Percentiles rank a stretch among this genome's conserved stretches.
Evolutionary conservation across 352 stramenopile species (phyloP).

Genomic region (Phytophthora pisi): DNA sequence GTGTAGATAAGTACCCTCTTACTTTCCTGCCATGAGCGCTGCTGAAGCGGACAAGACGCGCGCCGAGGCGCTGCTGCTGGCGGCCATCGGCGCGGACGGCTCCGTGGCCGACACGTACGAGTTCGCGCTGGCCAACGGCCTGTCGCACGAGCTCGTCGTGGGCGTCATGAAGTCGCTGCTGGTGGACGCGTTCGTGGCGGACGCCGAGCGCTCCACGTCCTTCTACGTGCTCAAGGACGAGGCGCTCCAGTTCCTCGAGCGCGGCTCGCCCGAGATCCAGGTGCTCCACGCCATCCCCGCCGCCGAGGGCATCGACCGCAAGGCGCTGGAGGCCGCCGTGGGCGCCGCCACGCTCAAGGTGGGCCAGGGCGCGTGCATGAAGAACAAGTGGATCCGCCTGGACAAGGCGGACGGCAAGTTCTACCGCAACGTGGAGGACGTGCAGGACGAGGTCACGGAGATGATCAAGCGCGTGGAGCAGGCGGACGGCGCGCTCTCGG

Average conservation of each 20-base stretch:
- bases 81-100: conserved; percentile 49
- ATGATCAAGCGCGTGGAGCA: conserved; percentile 89
- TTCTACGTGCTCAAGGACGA: conserved; percentile 96
- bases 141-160: conserved; percentile 94
- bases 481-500: conserved; percentile 60
- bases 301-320: conserved; percentile 68
- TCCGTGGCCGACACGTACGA: conserved; percentile 83
- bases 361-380: conserved; percentile 97
- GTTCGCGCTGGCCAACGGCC: conserved; percentile 69
- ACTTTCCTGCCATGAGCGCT: conserved; percentile 32
- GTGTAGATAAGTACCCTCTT: background rate
- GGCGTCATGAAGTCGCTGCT: conserved; percentile 96
- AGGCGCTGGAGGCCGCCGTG: conserved; percentile 83
- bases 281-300: conserved; percentile 84
- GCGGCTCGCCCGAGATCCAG: conserved; percentile 84
- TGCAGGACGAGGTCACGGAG: conserved; percentile 73
- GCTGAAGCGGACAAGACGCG: conserved; percentile 75
- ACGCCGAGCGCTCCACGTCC: conserved; percentile 75
- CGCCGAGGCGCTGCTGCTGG: conserved; percentile 70
- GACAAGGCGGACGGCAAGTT: conserved; percentile 92
- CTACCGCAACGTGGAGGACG: conserved; percentile 73
- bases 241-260: conserved; percentile 71
- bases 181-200: conserved; percentile 92
- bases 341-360: conserved; percentile 93
- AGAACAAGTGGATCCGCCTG: conserved; percentile 98